Conservation (phyloP, 129 eudicot species). For the Lonicera japonica region DNA sequence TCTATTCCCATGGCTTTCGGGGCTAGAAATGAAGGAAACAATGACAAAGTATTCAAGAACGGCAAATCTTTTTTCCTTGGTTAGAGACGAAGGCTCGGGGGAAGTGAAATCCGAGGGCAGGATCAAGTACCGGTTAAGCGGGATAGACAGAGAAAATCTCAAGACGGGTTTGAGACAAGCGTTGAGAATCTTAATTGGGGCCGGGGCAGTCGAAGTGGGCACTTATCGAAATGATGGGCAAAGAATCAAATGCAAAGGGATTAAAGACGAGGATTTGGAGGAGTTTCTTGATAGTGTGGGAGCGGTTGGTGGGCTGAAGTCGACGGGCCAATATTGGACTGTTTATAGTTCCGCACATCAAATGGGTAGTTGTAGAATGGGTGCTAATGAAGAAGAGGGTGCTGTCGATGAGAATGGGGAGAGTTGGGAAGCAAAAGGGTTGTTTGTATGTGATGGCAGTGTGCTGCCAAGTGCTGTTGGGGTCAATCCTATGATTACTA, state of each 20-base stretch:
- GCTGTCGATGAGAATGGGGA: constrained; percentile 86
- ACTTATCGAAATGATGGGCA: constrained; percentile 85
- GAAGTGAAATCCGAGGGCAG: constrained; percentile 43
- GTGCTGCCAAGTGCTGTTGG: constrained; percentile 78
- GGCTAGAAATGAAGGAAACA: constrained; percentile 50
- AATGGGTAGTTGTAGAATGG: constrained; percentile 94
- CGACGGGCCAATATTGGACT: constrained; percentile 55
- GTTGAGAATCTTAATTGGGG: constrained; percentile 58
- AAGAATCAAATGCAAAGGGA: constrained; percentile 41
- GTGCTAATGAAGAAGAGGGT: constrained; percentile 57
- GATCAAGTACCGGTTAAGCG: constrained; percentile 42
- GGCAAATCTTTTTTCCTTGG: constrained; percentile 44
- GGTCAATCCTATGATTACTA: constrained; percentile 86
- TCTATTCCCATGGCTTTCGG: constrained; percentile 66
- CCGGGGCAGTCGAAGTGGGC: constrained; percentile 90
- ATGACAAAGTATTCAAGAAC: constrained; percentile 67
- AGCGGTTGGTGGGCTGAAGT: constrained; percentile 56
- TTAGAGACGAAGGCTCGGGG: constrained; percentile 68
- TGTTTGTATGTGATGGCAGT: constrained; percentile 84
- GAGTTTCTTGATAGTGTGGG: constrained; percentile 58
- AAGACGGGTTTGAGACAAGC: constrained; percentile 53
- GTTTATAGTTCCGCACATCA: constrained; percentile 81
- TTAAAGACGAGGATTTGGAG: constrained; percentile 45
- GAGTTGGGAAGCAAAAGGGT: constrained; percentile 87
- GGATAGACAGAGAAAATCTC: constrained; percentile 58